Conservation (phyloP, 306 rosid species). For the Trifolium subterraneum region DNA sequence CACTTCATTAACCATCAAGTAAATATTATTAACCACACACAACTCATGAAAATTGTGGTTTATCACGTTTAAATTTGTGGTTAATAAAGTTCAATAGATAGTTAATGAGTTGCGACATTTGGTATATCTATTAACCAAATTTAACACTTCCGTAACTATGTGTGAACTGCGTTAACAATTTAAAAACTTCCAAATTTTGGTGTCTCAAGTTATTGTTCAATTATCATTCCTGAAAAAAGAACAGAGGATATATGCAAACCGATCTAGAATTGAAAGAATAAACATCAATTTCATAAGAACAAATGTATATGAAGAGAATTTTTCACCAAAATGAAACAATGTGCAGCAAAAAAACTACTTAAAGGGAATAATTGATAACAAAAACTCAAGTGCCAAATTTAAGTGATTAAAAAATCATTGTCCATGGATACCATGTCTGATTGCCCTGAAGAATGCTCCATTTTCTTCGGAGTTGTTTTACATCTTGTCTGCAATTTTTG, state of each 20-base stretch:
- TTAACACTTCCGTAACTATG: neutral
- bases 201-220: neutral
- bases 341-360: neutral
- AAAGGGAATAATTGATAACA: neutral
- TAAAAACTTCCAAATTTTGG: neutral
- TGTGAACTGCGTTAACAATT: neutral
- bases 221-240: neutral
- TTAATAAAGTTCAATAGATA: neutral
- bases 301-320: constrained; percentile 1
- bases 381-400: constrained; percentile 37
- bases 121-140: neutral
- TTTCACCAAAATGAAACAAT: constrained; percentile 2
- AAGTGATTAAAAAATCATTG: constrained; percentile 30
- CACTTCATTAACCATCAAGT: neutral
- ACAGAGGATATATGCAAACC: constrained; percentile 16
- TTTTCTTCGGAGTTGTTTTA: constrained; percentile 37
- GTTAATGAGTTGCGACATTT: neutral
- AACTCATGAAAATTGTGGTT: neutral
- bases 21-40: neutral
- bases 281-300: constrained; percentile 31
- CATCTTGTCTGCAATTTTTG: constrained; percentile 63
- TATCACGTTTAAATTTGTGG: neutral
- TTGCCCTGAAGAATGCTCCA: constrained; percentile 11
- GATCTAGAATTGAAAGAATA: constrained; percentile 28
- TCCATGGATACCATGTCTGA: neutral